Evolutionary conservation across 495 filamentous ascomycete species (phyloP).

Genomic region (Trypethelium eluteriae): DNA sequence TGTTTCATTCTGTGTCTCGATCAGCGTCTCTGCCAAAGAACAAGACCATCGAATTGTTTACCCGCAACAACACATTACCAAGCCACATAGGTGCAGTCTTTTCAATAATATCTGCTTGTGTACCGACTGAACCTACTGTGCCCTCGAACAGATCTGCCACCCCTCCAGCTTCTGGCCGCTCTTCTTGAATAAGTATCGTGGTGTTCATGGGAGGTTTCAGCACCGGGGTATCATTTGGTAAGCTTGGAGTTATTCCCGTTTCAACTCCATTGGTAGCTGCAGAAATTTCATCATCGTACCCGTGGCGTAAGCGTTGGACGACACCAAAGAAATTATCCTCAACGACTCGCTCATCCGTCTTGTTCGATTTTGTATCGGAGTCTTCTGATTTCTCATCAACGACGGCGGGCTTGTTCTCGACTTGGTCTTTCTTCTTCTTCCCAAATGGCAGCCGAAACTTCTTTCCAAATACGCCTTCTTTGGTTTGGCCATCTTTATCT

Average conservation of each 20-base stretch:
- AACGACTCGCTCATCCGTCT: constrained; percentile 65
- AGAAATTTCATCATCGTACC: constrained; percentile 62
- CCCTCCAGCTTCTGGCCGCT: constrained; percentile 76
- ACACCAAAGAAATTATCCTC: constrained; percentile 78
- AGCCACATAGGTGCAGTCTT: constrained; percentile 82
- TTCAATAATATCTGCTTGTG: constrained; percentile 77
- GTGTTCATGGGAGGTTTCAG: constrained; percentile 71
- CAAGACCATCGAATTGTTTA: constrained; percentile 30
- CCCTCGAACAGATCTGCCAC: constrained; percentile 88
- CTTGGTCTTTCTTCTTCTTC: constrained; percentile 54
- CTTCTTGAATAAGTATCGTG: constrained; percentile 89
- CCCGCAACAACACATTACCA: constrained; percentile 76
- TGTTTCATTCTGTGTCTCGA: constrained; percentile 58
- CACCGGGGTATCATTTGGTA: constrained; percentile 76
- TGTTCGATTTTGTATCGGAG: constrained; percentile 53
- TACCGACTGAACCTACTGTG: constrained; percentile 65
- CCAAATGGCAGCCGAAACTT: constrained; percentile 74
- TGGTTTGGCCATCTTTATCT: constrained; percentile 60
- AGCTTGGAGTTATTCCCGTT: constrained; percentile 63
- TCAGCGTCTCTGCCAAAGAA: constrained; percentile 3
- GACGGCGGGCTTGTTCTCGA: constrained; percentile 60
- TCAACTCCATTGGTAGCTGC: constrained; percentile 29
- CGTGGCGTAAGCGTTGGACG: constrained; percentile 66
- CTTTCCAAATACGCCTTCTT: constrained; percentile 70
- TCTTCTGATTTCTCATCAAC: constrained; percentile 79